Evolutionary conservation across 1,284 basidiomycete species (phyloP).

Genomic region (Mycena sp.): DNA sequence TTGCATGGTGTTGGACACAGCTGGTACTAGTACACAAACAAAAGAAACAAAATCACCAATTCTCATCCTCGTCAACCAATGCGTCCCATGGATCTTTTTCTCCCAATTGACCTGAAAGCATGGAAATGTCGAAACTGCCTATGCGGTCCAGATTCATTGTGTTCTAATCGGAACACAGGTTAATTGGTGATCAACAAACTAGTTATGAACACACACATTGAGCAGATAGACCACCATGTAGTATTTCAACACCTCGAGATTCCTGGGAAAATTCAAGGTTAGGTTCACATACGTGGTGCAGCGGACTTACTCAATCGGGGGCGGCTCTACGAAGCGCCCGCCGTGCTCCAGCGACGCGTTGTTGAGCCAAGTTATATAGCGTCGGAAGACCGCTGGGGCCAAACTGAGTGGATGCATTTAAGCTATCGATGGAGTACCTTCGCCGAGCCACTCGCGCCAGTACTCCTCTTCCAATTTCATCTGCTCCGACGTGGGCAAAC

Average conservation of each 20-base stretch:
- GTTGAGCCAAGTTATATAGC: constrained; percentile 25
- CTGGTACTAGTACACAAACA: too few species aligned
- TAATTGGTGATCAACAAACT: neutral
- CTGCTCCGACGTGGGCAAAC: constrained; percentile 25
- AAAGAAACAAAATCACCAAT: neutral
- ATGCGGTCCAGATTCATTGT: neutral
- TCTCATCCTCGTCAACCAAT: neutral
- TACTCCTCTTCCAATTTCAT: constrained; percentile 11
- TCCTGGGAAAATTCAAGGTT: neutral
- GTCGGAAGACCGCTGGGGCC: constrained; percentile 19
- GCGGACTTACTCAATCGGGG: constrained; percentile 18
- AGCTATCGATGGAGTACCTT: neutral
- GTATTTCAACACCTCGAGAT: too few species aligned
- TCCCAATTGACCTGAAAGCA: neutral
- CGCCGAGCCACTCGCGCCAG: constrained; percentile 1
- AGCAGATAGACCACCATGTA: too few species aligned
- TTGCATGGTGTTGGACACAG: too few species aligned
- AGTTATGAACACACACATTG: too few species aligned
- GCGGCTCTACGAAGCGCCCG: constrained; percentile 33
- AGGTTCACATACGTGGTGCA: neutral
- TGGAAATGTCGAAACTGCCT: neutral
- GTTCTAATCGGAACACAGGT: neutral
- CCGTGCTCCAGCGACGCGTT: constrained; percentile 26
- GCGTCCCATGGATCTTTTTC: neutral
- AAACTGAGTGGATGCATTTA: neutral